Percentiles rank a stretch among this genome's conserved stretches.
phyloP scores from a whole-genome alignment of 2,329 filamentous ascomycete species.

The Pseudocercospora pini-densiflorae region DNA sequence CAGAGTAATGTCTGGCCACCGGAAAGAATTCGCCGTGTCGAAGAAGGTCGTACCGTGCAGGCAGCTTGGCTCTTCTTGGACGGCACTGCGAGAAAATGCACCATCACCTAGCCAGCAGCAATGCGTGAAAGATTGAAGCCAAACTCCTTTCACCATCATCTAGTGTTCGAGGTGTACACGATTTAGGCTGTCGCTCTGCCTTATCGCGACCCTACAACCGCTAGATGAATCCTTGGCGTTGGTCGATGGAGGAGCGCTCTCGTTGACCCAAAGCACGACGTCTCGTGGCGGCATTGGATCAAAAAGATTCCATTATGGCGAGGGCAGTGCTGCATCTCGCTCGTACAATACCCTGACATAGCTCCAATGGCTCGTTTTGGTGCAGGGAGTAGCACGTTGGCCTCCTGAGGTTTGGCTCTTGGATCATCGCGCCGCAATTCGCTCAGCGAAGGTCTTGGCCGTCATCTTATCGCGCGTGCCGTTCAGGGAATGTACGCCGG shows the following conservation, averaged over 20 bases:
- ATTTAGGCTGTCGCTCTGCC: too few relatives aligned
- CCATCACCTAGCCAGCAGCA: background rate
- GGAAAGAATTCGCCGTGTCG: background rate
- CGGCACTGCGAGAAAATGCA: background rate
- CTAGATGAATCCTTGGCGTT: too few relatives aligned
- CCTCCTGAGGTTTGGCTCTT: background rate
- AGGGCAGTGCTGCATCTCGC: too few relatives aligned
- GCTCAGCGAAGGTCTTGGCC: background rate
- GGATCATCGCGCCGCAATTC: background rate
- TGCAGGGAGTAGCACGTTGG: background rate
- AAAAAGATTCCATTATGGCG: background rate
- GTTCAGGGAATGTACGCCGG: background rate
- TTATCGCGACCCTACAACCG: too few relatives aligned
- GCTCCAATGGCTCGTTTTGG: background rate
- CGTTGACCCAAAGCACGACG: background rate
- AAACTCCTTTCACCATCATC: too few relatives aligned
- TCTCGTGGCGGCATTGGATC: background rate
- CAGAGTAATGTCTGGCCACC: background rate
- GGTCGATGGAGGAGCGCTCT: too few relatives aligned
- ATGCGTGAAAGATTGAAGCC: too few relatives aligned
- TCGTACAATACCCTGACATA: too few relatives aligned
- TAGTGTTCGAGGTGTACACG: too few relatives aligned
- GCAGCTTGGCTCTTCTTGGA: background rate
- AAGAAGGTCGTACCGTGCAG: background rate
- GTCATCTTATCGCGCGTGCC: background rate